phyloP scores from a whole-genome alignment of 2,329 filamentous ascomycete species.

The Xylariaceae sp. region DNA sequence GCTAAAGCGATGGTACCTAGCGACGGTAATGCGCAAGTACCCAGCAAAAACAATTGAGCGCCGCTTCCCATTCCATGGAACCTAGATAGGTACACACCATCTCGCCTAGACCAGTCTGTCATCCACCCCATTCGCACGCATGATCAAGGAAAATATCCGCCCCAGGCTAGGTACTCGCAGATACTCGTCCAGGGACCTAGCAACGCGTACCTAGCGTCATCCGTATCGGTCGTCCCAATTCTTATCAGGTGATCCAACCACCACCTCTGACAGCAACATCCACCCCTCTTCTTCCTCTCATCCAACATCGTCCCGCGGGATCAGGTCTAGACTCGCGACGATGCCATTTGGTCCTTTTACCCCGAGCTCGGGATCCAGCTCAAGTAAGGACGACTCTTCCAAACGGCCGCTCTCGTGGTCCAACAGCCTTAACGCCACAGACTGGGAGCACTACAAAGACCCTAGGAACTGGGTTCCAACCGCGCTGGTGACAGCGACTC shows the following conservation, averaged over 20 bases:
- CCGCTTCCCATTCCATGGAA: neutral
- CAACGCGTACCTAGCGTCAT: too few species aligned
- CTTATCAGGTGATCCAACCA: neutral
- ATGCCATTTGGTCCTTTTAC: slow-evolving; percentile 21
- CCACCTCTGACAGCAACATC: neutral
- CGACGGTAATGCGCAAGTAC: neutral
- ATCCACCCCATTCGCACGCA: neutral
- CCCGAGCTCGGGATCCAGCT: slow-evolving; percentile 9
- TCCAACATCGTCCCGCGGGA: slow-evolving; percentile 3
- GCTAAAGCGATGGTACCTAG: neutral
- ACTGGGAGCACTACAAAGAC: slow-evolving; percentile 52
- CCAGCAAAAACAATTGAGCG: neutral
- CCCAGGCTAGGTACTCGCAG: too few species aligned
- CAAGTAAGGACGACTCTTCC: slow-evolving; percentile 28
- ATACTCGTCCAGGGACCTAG: too few species aligned
- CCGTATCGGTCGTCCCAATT: neutral
- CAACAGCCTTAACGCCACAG: slow-evolving; percentile 41
- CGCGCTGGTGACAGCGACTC: slow-evolving; percentile 49
- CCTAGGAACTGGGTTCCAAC: slow-evolving; percentile 51
- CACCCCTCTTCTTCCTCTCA: neutral
- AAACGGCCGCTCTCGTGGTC: slow-evolving; percentile 37
- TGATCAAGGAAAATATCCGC: too few species aligned
- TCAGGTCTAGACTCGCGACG: slow-evolving; percentile 5
- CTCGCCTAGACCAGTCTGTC: neutral
- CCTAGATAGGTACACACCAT: neutral